Evolutionary conservation across 257 asterid genomes (phyloP), one percentile per base, ranked within the genome.

Genomic region (Scutellaria baicalensis): DNA sequence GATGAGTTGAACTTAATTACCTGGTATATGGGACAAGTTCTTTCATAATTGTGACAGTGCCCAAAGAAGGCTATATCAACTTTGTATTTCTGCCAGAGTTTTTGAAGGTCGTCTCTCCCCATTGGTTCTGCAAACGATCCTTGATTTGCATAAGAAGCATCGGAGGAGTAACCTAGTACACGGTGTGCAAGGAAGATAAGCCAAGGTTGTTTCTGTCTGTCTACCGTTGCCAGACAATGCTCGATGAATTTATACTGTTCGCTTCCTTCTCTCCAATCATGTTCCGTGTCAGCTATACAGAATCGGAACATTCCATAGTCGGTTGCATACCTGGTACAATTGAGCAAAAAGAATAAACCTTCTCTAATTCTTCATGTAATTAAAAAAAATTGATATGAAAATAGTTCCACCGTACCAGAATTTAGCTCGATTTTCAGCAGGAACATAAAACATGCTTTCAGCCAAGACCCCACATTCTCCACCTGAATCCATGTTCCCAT

Each of bases 381-480:
- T 20, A 23, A 8, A n/a, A 1, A 64, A 42, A 40, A 51, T 38
- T 59, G 45, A 75, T 49, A 50, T 6, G 45, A 49, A 56, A 50
- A 47, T 16, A 4, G 35, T 14, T 16, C 33, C n/a, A 45, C 4
- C 69, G 11, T 84, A 92, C 98, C 98, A 90, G 83, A 90, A 93
- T 36, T 93, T 93, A 59, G 88, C 97, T 76, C 96, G 83, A 70
- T 93, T 93, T 68, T 93, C 96, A 38, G 98, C 89, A 70, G 98
- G 98, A 72, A 84, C 89, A 16, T 72, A 93, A 61, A 90, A 93
- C 91, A 88, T 84, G n/a, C 85, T 84, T 69, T 88, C 88, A 43
- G 95, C 95, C 50, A 74, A 66, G 61, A 93, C 98, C 38, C 98
- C 98, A 77, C 97, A 93, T 74, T 93, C 98, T 77, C 98, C 98